Base-by-base conservation (phyloP, 495 filamentous ascomycete species). In the Aspergillus hancockii region DNA sequence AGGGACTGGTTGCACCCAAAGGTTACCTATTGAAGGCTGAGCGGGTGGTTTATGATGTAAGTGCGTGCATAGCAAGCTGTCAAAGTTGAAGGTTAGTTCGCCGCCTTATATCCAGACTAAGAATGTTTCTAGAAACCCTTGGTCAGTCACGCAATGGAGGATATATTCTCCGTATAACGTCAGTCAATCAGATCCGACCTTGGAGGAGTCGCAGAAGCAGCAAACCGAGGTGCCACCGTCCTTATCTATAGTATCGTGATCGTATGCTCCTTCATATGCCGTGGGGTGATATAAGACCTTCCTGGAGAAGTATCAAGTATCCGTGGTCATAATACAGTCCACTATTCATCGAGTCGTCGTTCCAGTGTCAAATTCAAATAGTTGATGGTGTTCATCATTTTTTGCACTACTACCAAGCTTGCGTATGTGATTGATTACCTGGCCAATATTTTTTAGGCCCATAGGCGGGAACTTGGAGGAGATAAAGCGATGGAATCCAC, bases 401-500 rank as follows among this genome's bases (percentile, higher is more conserved):
- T 14, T 52, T 30, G 28, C 25, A 28, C 50, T 52, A 38, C 21
- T 51, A 13, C 28, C 49, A 16, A 51, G 31, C 38, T 19, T 18
- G 41, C 41, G 43, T 47, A 10, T 47, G 43, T 55, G 36, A 45
- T 47, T 55, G 40, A 36, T 47, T 55, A 36, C 22, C 25, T 30
- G 21, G 40, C 36, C 34, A 43, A 25, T 23, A n/a, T 7, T 40
- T 50, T 34, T 22, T 21, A 45, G 43, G 13, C 21, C 18, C 19
- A 12, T 18, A 47, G 43, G 19, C 32, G 52, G 52, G 52, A 40
- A 30, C 30, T 19, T 13, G n/a, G 16, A 18, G 25, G 52, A 43
- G 52, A 40, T 55, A 55, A 46, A 55, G 3, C 25, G 40, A 55
- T 55, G 36, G 40, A 55, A 55, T 36, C 53, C 53, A 55, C 53